These are phyloP conservation scores for Ophiocordyceps camponoti-saundersi DNA, from an alignment of 2,329 filamentous ascomycete genomes.

Conservation along the genomic window DNA sequence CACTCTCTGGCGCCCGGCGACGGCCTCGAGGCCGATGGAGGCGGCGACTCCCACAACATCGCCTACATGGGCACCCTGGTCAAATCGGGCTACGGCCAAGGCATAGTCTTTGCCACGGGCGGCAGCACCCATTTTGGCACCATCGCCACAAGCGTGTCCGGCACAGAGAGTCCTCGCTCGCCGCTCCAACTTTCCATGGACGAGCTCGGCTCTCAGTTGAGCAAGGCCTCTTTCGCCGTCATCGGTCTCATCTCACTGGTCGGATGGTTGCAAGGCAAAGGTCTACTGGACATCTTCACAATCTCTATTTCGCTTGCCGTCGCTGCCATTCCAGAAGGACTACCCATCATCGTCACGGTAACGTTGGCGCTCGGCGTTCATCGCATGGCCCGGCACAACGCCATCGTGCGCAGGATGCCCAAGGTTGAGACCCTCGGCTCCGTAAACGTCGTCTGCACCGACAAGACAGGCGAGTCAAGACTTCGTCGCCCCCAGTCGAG, in stretches of 20 bases:
- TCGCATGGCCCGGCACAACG: conserved; percentile 87
- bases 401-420: conserved; percentile 87
- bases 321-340: conserved; percentile 85
- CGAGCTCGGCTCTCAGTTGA: conserved; percentile 85
- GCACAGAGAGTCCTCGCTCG: conserved; percentile 88
- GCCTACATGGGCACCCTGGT: conserved; percentile 97
- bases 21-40: conserved; percentile 37
- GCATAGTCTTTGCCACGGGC: conserved; percentile 93
- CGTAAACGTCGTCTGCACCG: conserved; percentile 98
- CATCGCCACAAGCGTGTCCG: conserved; percentile 83
- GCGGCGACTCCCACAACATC: conserved; percentile 73
- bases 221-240: conserved; percentile 89
- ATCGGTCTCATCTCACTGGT: conserved; percentile 87
- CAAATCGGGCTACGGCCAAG: conserved; percentile 85
- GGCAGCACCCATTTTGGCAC: conserved; percentile 89
- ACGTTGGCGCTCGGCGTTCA: conserved; percentile 89
- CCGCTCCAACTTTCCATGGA: conserved; percentile 95
- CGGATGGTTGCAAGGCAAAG: conserved; percentile 78
- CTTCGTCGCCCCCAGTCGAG: neutral
- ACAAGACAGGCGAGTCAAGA: conserved; percentile 77
- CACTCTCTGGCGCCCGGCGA: conserved; percentile 27
- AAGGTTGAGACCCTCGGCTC: conserved; percentile 95
- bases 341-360: conserved; percentile 96
- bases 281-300: conserved; percentile 85
- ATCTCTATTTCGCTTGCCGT: conserved; percentile 95